phyloP scores from a whole-genome alignment of 805 yeast genomes.

The Yamadazyma nakazawae region DNA sequence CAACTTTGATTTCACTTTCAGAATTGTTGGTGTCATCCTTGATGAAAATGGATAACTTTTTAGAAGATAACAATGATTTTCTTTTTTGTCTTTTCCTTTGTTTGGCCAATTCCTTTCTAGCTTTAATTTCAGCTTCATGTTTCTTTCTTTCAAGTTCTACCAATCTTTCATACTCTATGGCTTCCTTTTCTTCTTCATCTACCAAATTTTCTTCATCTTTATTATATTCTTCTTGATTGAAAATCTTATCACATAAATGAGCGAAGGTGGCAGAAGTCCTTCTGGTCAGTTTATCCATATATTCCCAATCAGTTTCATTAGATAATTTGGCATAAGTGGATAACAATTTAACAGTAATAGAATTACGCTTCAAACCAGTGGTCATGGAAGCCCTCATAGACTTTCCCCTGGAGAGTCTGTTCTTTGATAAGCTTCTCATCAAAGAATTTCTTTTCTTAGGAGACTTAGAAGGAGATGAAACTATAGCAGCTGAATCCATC shows the following conservation, averaged over 20 bases:
- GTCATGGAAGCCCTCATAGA: constrained; percentile 40
- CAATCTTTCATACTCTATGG: constrained; percentile 44
- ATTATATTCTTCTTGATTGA: constrained; percentile 58
- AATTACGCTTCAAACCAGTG: constrained; percentile 56
- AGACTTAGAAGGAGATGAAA: constrained; percentile 12
- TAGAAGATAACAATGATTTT: constrained; percentile 36
- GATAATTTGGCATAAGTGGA: constrained; percentile 72
- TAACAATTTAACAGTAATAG: constrained; percentile 66
- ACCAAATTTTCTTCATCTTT: constrained; percentile 48
- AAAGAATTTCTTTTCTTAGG: constrained; percentile 28
- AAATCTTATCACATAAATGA: constrained; percentile 69
- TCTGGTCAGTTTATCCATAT: constrained; percentile 67
- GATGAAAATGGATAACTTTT: constrained; percentile 34
- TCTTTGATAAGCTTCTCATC: constrained; percentile 24
- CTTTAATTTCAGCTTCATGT: constrained; percentile 52
- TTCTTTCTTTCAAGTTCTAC: constrained; percentile 45
- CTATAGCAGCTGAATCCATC: constrained; percentile 27
- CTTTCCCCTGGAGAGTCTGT: constrained; percentile 31
- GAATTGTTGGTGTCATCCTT: constrained; percentile 33
- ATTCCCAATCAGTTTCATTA: constrained; percentile 62
- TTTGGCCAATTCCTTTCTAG: constrained; percentile 46
- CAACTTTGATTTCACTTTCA: constrained; percentile 24
- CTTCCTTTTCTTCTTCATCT: constrained; percentile 41
- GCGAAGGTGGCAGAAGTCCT: constrained; percentile 79
- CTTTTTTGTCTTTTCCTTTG: constrained; percentile 41